Evolutionary conservation across 345 rosid genomes (phyloP).

Genomic region (Erysimum cheiranthoides): DNA sequence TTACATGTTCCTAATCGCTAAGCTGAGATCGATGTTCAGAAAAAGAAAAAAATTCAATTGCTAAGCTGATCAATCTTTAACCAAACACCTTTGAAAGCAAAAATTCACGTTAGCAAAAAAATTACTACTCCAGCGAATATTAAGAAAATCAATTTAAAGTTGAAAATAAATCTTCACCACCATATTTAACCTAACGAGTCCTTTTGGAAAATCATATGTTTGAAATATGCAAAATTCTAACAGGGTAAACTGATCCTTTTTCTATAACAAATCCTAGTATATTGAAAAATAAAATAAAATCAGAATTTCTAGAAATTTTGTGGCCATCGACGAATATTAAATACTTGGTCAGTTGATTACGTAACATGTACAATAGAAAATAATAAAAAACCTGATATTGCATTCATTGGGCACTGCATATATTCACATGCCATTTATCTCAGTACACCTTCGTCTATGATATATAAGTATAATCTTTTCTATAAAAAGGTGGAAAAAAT

Average conservation of each 20-base stretch:
- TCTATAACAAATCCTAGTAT: background rate
- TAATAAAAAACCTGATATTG: conserved; percentile 22
- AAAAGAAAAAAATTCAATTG: too few relatives aligned
- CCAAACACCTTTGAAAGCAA: background rate
- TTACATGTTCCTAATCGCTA: background rate
- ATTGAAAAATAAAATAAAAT: background rate
- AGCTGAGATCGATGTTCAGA: too few relatives aligned
- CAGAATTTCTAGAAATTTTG: background rate
- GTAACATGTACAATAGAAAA: conserved; percentile 34
- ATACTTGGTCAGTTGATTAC: conserved; percentile 38
- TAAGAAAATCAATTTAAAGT: too few relatives aligned
- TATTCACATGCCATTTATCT: conserved; percentile 39
- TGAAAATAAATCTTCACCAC: background rate
- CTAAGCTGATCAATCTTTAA: background rate
- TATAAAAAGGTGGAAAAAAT: conserved; percentile 12
- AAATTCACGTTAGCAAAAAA: too few relatives aligned
- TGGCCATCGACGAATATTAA: conserved; percentile 17
- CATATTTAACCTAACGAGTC: background rate
- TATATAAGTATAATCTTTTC: background rate
- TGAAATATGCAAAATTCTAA: background rate
- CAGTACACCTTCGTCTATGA: conserved; percentile 17
- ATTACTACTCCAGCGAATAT: too few relatives aligned
- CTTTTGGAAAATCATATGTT: background rate
- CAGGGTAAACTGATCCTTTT: background rate
- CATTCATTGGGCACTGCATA: conserved; percentile 45